A percentile compares a stretch with the other conserved stretches of the same genome.
These are phyloP conservation scores for Pleurotus pulmonarius DNA, from an alignment of 768 basidiomycete species.

Conservation along the genomic window DNA sequence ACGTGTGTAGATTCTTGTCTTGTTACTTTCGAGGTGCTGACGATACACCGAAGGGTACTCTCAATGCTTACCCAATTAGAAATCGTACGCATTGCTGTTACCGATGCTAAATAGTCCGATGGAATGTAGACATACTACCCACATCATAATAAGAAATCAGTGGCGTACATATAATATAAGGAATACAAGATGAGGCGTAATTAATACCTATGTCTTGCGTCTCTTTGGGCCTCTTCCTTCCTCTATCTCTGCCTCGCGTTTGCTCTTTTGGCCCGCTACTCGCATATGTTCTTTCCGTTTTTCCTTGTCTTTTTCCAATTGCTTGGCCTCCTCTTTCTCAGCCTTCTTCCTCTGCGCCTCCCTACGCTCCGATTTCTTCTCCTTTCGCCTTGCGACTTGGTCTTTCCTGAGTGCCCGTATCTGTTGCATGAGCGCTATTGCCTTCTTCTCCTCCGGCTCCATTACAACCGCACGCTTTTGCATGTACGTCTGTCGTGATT, in stretches of 20 bases:
- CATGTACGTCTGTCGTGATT: conserved; percentile 76
- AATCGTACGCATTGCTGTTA: no score
- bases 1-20: conserved; percentile 26
- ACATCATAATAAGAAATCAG: no score
- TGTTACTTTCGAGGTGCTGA: neutral
- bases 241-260: conserved; percentile 57
- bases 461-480: conserved; percentile 94
- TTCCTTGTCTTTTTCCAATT: conserved; percentile 69
- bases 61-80: neutral
- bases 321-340: conserved; percentile 62
- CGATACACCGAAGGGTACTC: neutral
- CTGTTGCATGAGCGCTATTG: conserved; percentile 88
- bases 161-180: no score
- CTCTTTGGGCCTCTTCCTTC: conserved; percentile 57
- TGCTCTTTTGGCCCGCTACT: conserved; percentile 64
- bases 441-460: conserved; percentile 93
- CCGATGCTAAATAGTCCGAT: no score
- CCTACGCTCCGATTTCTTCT: conserved; percentile 83
- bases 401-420: conserved; percentile 90
- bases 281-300: conserved; percentile 77
- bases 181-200: no score
- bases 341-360: conserved; percentile 66
- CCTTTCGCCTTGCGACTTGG: conserved; percentile 71
- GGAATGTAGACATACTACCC: no score
- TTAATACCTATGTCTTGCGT: conserved; percentile 40